phyloP scores from a whole-genome alignment of 768 basidiomycete genomes.

The Pleurotus djamor region DNA sequence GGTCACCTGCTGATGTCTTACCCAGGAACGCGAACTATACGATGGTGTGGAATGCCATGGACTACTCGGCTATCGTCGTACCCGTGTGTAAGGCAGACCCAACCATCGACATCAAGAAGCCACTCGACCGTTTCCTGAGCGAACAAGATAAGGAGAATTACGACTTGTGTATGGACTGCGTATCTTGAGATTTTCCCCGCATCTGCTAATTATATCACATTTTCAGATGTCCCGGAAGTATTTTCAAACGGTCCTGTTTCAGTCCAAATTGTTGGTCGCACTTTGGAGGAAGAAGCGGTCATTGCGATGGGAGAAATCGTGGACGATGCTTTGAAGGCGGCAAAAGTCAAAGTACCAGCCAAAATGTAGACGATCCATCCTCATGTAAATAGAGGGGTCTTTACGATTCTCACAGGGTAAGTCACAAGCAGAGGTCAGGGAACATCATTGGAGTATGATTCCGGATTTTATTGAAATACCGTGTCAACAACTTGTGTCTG shows the following conservation, averaged over 20 bases:
- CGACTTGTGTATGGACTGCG: slow-evolving; percentile 46
- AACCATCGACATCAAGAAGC: slow-evolving; percentile 41
- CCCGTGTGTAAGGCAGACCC: slow-evolving; percentile 67
- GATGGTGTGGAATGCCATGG: slow-evolving; percentile 60
- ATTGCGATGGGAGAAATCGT: slow-evolving; percentile 67
- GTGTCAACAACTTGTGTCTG: not conserved
- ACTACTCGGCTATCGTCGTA: slow-evolving; percentile 57
- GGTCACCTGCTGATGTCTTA: not conserved
- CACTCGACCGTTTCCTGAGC: slow-evolving; percentile 50
- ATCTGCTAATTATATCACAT: not conserved
- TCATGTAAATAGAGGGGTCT: too few species aligned
- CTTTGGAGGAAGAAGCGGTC: slow-evolving; percentile 72
- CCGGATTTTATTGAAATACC: not conserved
- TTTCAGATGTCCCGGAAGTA: slow-evolving; percentile 52
- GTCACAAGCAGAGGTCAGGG: too few species aligned
- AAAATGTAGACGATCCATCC: not conserved
- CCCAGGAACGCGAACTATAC: slow-evolving; percentile 59
- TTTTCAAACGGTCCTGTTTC: slow-evolving; percentile 57
- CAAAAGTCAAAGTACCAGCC: slow-evolving; percentile 11
- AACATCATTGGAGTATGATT: too few species aligned
- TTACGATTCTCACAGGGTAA: too few species aligned
- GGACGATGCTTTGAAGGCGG: slow-evolving; percentile 43
- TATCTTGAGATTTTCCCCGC: not conserved
- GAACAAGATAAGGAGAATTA: slow-evolving; percentile 50
- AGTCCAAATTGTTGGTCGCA: slow-evolving; percentile 65